phyloP scores from a whole-genome alignment of 2,329 filamentous ascomycete genomes.

The Fusarium longipes region DNA sequence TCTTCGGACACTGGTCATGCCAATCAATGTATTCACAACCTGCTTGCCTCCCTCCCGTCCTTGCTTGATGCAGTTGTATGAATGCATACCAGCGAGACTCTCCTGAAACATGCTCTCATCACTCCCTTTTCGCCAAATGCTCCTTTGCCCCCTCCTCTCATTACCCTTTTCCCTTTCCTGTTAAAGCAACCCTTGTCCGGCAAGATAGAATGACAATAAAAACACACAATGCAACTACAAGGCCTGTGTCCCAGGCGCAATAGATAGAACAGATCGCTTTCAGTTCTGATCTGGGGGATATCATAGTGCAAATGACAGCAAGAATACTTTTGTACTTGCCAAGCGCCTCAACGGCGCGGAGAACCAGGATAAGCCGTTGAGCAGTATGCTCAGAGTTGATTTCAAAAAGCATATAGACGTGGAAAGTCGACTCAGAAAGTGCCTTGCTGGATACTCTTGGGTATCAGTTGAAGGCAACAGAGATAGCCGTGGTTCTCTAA shows the following conservation, averaged over 20 bases:
- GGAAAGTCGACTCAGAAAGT: constrained; percentile 1
- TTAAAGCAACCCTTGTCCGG: constrained; percentile 14
- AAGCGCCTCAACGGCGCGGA: constrained; percentile 1
- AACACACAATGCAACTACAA: constrained; percentile 3
- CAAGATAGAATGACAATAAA: constrained; percentile 16
- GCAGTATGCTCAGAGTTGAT: not conserved
- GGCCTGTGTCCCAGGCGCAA: constrained; percentile 3
- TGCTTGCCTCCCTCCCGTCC: not conserved
- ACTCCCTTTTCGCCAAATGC: constrained; percentile 26
- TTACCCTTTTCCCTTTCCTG: constrained; percentile 6
- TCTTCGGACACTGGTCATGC: not conserved
- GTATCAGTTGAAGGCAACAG: not conserved
- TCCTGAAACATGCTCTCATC: constrained; percentile 10
- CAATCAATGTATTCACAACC: constrained; percentile 4
- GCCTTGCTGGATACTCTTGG: not conserved
- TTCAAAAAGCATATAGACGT: constrained; percentile 3
- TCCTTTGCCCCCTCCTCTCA: constrained; percentile 27
- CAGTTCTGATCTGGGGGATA: constrained; percentile 37
- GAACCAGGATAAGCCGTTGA: constrained; percentile 8
- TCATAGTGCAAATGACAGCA: constrained; percentile 38
- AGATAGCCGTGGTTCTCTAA: not conserved
- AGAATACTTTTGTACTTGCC: constrained; percentile 17
- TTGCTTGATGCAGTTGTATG: constrained; percentile 10
- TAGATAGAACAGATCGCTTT: constrained; percentile 32
- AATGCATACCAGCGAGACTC: constrained; percentile 16